phyloP scores from a whole-genome alignment of 1,284 basidiomycete genomes.

The Apiotrichum gamsii region DNA sequence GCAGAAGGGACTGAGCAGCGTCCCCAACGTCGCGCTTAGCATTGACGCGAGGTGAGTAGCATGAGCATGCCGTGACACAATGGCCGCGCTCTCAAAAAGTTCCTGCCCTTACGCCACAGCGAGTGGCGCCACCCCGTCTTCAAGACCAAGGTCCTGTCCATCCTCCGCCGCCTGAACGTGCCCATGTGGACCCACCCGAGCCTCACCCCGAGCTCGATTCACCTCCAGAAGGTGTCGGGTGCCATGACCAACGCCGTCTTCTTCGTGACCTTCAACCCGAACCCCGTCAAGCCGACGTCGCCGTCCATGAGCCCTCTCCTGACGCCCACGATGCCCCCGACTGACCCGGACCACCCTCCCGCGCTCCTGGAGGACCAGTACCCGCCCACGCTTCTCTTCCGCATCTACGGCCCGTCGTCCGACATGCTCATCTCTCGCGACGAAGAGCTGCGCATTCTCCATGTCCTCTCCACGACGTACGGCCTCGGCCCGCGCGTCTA shows the following conservation, averaged over 20 bases:
- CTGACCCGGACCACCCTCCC: slow-evolving; percentile 34
- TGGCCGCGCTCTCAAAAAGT: no score
- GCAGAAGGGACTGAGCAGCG: slow-evolving; percentile 51
- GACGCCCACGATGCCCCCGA: slow-evolving; percentile 43
- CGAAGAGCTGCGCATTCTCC: slow-evolving; percentile 75
- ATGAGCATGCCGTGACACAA: no score
- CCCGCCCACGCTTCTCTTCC: slow-evolving; percentile 67
- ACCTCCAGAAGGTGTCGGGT: slow-evolving; percentile 75
- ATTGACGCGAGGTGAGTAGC: slow-evolving; percentile 66
- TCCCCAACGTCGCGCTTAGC: slow-evolving; percentile 57
- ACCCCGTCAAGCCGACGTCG: slow-evolving; percentile 30
- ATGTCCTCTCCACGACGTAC: slow-evolving; percentile 77
- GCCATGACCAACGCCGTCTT: slow-evolving; percentile 90
- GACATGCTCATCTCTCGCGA: slow-evolving; percentile 75
- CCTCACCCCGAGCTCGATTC: slow-evolving; percentile 51
- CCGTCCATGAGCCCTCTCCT: slow-evolving; percentile 44
- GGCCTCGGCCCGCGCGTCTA: slow-evolving; percentile 83
- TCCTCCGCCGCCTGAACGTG: slow-evolving; percentile 35
- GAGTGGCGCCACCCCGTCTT: slow-evolving; percentile 46
- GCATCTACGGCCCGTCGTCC: slow-evolving; percentile 83
- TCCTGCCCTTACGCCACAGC: slow-evolving; percentile 9
- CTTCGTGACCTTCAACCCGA: slow-evolving; percentile 62
- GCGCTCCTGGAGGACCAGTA: slow-evolving; percentile 26
- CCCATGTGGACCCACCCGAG: slow-evolving; percentile 46
- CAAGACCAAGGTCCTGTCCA: slow-evolving; percentile 43